These are phyloP conservation scores for Inosperma sp. DNA, from an alignment of 768 basidiomycete species.

Conservation along the genomic window DNA sequence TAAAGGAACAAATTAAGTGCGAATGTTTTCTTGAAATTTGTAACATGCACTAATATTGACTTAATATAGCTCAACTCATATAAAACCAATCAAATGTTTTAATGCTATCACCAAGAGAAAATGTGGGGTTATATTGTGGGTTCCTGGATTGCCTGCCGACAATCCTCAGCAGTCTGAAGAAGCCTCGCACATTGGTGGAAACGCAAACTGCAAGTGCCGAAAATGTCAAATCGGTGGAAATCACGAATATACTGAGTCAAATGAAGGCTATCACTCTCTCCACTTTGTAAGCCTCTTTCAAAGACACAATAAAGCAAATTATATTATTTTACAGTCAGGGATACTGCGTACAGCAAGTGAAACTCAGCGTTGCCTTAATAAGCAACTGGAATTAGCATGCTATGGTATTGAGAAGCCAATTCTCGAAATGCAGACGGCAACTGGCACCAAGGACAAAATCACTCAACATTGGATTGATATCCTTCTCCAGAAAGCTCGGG, in stretches of 20 bases:
- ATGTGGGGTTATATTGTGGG: constrained; percentile 19
- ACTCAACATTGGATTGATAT: constrained; percentile 31
- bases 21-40: not conserved
- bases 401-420: not conserved
- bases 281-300: constrained; percentile 19
- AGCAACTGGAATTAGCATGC: not conserved
- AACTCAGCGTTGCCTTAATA: not conserved
- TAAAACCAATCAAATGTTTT: constrained; percentile 23
- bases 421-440: not conserved
- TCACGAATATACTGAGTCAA: constrained; percentile 23
- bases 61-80: constrained; percentile 22
- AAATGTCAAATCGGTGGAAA: constrained; percentile 32
- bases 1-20: constrained; percentile 6
- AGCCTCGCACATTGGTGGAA: not conserved
- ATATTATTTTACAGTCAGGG: not conserved
- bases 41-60: not conserved
- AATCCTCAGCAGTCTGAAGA: not conserved
- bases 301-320: too few species aligned
- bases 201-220: not conserved
- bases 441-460: constrained; percentile 28
- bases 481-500: constrained; percentile 16
- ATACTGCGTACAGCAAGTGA: not conserved
- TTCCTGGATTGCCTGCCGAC: constrained; percentile 15
- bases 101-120: constrained; percentile 20
- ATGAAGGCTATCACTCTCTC: constrained; percentile 28